Base-by-base conservation (phyloP, 225 moss, liverwort and hornwort genomes). In the Polytrichum formosum region DNA sequence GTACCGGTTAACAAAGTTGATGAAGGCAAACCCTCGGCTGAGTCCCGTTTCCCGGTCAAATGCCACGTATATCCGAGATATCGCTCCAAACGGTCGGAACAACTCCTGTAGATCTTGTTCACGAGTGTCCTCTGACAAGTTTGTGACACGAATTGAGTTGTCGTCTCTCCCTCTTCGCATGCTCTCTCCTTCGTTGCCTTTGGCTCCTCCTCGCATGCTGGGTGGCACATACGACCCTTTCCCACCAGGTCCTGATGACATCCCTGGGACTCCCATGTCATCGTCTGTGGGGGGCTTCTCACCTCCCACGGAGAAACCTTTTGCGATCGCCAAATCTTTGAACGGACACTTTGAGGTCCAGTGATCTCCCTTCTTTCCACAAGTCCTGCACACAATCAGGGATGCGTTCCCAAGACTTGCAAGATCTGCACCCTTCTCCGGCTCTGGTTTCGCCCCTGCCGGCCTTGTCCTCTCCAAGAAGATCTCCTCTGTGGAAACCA, bases 21-120 rank as follows among this genome's bases (percentile, higher is more conserved):
- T 96, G 77, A 96, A 96, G 46, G 96, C 96, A 58, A 96, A 93
- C 21, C 96, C 96, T 64, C 96, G 91, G 54, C 93, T 93, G 59
- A 96, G 83, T 1, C 93, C 93, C 16, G 96, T 96, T 73, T 96
- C 93, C 8, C 93, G 91, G 76, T 96, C 96, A 16, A 93, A 93
- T 0, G 96, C 96, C 74, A 96, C 96, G 56, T 96, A 93, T 31
- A 96, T 91, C 19, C 96, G 88, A 59, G 96, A 93, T 20, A 96
- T 93, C 16, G 93, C 82, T 46, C 93, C 96, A 22, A 96, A 96
- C 0, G 96, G 96, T 66, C 96, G 78, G 77, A 96, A 96, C 53
- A 96, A 70, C 80, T 96, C 96, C 83, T 96, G 96, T n/a, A 96
- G 93, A 68, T 96, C 96, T 72, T 90, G 93, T 76, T 96, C 96